Base-by-base conservation (phyloP, 352 stramenopile genomes). In the Phytopythium kandeliae region DNA sequence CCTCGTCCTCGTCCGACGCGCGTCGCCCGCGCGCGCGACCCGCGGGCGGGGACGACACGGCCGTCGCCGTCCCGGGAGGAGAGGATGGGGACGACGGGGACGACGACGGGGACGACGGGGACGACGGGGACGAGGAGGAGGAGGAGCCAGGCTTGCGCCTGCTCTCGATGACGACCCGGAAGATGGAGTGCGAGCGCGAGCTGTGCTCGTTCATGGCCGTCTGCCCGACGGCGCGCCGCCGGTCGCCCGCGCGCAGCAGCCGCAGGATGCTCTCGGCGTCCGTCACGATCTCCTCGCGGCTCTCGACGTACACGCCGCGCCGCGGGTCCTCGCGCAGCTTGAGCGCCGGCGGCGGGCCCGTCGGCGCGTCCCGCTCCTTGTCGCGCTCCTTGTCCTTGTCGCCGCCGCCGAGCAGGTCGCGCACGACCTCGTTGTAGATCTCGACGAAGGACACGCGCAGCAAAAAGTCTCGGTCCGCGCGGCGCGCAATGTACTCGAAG, bases 381-480 rank as follows among this genome's bases (percentile, higher is more conserved):
- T 31, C 28, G 4, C 9, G 4, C 4, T 31, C 28, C 28, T 31
- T 31, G n/a, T 52, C 63, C 46, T 72, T 67, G 17, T 76, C 74
- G 59, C 37, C 67, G 0, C 63, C 44, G n/a, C 69, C 79, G 9
- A 99, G 78, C 43, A 99, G 72, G 67, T 99, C 97, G 9, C 86
- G 71, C 12, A 99, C 92, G 43, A 98, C 91, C 74, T 99, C 97
- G 61, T 99, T 99, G 76, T 99, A 99, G 59, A 99, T 99, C 72
- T 99, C 97, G 33, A 99, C 77, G 62, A 98, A 99, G n/a, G 92
- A 98, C 16, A 97, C 95, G 33, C 96, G 82, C 30, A 99, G 66
- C 13, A 98, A 66, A 66, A 98, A 99, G 48, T 97, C 84, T 13
- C 95, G 73, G 51, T 98, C 76, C 7, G 58, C 63, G 54, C 80